Evolutionary conservation across 148 eudicot species (phyloP).

Genomic region (Rhododendron griersonianum): DNA sequence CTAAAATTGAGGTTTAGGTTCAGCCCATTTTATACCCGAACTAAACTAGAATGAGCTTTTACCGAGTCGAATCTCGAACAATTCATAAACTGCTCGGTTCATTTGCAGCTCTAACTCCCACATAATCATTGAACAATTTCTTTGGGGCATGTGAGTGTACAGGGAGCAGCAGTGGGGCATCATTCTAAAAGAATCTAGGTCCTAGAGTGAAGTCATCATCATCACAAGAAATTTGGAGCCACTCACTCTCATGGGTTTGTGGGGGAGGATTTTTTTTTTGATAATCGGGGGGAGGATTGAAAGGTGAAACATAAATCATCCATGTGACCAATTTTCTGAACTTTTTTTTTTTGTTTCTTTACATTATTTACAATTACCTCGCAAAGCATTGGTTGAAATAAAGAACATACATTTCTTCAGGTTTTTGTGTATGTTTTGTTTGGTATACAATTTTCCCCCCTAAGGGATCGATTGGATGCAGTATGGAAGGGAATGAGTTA

Average conservation of each 20-base stretch:
- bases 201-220: neutral
- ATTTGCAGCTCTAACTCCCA: too few species aligned
- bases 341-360: neutral
- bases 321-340: neutral
- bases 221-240: neutral
- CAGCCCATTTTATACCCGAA: too few species aligned
- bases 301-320: neutral
- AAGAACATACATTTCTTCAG: neutral
- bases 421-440: too few species aligned
- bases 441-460: too few species aligned
- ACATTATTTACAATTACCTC: neutral
- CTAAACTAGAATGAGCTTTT: too few species aligned
- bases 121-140: neutral
- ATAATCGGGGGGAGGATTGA: neutral
- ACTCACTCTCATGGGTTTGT: neutral
- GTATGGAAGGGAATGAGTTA: too few species aligned
- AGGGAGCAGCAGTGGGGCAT: neutral
- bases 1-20: too few species aligned
- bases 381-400: neutral
- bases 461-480: too few species aligned
- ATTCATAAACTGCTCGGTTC: too few species aligned
- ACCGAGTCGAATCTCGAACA: too few species aligned
- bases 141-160: slow-evolving; percentile 3
- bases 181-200: neutral
- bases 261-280: neutral